Percentiles rank a stretch among this genome's conserved stretches.
Evolutionary conservation across 1,284 basidiomycete genomes (phyloP).

Genomic region (Polyporus tsugae): DNA sequence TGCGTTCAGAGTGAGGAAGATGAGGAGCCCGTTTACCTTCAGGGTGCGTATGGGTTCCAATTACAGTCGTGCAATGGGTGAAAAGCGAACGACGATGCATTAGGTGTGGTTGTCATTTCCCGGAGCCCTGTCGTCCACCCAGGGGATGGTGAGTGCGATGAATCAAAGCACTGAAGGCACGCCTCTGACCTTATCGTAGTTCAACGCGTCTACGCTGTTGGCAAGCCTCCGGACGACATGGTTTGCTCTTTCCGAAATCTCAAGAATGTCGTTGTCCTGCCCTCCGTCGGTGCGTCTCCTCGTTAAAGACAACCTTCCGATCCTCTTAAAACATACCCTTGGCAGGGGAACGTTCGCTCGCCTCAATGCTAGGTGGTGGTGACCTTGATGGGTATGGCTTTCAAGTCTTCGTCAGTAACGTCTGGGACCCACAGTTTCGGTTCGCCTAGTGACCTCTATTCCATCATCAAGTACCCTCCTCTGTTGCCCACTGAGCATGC

Average conservation of each 20-base stretch:
- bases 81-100: not conserved
- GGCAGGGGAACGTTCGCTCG: constrained; percentile 66
- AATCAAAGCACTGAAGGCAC: not conserved
- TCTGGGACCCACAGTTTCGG: not conserved
- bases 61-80: not conserved
- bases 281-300: constrained; percentile 60
- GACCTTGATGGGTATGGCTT: constrained; percentile 74
- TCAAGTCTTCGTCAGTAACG: constrained; percentile 17
- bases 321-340: not conserved
- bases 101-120: constrained; percentile 60
- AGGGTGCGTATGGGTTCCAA: constrained; percentile 45
- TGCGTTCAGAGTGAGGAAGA: constrained; percentile 62
- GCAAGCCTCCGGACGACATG: constrained; percentile 65
- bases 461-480: constrained; percentile 48
- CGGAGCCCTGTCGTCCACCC: constrained; percentile 76
- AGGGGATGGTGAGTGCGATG: constrained; percentile 63
- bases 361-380: constrained; percentile 75
- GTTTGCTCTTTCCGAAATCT: constrained; percentile 68
- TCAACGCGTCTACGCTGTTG: constrained; percentile 75
- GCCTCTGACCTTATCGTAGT: constrained; percentile 48
- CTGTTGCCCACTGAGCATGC: constrained; percentile 59
- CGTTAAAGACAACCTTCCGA: not conserved
- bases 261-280: constrained; percentile 78
- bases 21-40: constrained; percentile 56
- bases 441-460: constrained; percentile 44